Evolutionary conservation across 106 monocot genomes (phyloP).

Genomic region (Dendrobium nobile): DNA sequence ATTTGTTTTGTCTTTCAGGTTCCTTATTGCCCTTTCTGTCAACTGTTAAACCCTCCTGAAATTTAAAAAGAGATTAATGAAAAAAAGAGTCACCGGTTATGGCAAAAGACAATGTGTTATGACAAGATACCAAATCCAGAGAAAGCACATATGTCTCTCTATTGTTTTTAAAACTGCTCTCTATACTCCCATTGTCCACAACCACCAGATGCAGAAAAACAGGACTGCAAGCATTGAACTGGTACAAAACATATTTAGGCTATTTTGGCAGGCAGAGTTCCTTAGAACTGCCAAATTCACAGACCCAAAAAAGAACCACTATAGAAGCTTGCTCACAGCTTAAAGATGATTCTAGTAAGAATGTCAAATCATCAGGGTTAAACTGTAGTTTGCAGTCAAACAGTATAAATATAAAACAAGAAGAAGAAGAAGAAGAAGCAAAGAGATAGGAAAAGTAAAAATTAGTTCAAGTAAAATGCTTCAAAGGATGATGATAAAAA

Average conservation of each 20-base stretch:
- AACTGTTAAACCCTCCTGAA: conserved; percentile 73
- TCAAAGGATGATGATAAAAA: no score
- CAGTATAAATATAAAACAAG: no score
- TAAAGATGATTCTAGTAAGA: neutral
- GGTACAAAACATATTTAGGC: neutral
- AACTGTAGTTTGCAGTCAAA: neutral
- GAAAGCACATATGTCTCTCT: neutral
- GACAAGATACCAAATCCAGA: neutral
- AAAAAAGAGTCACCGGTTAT: neutral
- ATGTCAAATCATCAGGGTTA: neutral
- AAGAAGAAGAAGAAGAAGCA: no score
- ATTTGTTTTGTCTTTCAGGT: conserved; percentile 67
- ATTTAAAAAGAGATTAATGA: neutral
- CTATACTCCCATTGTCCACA: neutral
- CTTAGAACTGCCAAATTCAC: neutral
- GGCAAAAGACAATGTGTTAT: neutral
- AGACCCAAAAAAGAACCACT: neutral
- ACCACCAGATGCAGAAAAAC: neutral
- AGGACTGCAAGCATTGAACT: neutral
- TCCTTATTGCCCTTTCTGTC: conserved; percentile 68
- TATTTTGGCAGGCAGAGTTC: neutral
- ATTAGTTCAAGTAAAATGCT: no score
- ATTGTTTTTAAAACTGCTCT: neutral
- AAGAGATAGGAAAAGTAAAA: no score
- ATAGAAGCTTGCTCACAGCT: neutral